These are phyloP conservation scores for Mycena polygramma DNA, from an alignment of 768 basidiomycete genomes.

Conservation along the genomic window DNA sequence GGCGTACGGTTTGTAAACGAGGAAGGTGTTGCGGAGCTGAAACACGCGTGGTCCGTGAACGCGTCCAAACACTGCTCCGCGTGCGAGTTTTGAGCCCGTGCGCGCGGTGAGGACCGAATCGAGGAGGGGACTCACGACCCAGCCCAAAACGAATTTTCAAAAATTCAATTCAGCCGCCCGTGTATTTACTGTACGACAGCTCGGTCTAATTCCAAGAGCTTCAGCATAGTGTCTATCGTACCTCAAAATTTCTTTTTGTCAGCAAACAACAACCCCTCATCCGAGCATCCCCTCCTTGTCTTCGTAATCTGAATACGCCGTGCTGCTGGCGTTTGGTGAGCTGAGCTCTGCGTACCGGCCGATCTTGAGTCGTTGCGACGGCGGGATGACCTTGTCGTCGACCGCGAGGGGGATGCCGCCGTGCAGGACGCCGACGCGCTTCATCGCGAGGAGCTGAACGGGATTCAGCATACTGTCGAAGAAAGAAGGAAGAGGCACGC, in stretches of 20 bases:
- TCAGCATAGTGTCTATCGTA: slow-evolving; percentile 26
- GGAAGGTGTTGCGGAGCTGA: too few species aligned
- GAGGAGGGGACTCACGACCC: too few species aligned
- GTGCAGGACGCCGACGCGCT: slow-evolving; percentile 74
- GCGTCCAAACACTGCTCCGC: too few species aligned
- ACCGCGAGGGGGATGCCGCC: slow-evolving; percentile 70
- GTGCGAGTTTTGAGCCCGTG: too few species aligned
- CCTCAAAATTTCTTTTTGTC: slow-evolving; percentile 20
- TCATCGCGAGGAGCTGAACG: slow-evolving; percentile 75
- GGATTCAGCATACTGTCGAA: too few species aligned
- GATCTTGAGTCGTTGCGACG: slow-evolving; percentile 79
- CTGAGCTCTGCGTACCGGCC: slow-evolving; percentile 73
- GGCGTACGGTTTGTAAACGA: too few species aligned
- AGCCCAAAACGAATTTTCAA: background rate
- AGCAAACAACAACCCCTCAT: background rate
- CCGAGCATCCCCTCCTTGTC: slow-evolving; percentile 34
- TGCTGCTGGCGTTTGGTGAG: slow-evolving; percentile 66
- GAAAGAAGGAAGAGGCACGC: too few species aligned
- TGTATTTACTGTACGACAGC: background rate
- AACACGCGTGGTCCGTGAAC: too few species aligned
- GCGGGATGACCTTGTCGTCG: slow-evolving; percentile 77
- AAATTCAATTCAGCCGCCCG: background rate
- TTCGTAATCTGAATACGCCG: slow-evolving; percentile 62
- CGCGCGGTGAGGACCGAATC: too few species aligned
- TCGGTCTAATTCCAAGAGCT: slow-evolving; percentile 17